Conservation (phyloP, 306 rosid genomes). For the Dalbergia oliveri region DNA sequence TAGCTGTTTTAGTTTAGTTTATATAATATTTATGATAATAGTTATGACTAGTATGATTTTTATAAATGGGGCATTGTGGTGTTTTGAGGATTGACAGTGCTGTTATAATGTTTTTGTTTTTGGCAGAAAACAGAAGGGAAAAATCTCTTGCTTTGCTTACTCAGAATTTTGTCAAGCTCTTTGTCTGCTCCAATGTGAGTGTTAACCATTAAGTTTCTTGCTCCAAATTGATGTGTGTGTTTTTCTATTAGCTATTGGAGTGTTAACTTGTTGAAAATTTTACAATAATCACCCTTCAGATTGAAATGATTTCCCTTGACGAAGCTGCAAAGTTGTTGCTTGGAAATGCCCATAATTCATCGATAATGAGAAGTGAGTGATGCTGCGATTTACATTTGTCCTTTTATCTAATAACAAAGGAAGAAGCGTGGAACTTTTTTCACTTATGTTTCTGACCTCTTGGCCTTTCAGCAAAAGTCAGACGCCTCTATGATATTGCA, state of each 20-base stretch:
- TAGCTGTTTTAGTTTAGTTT: background rate
- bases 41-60: constrained; percentile 8
- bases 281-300: constrained; percentile 45
- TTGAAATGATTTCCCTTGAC: constrained; percentile 72
- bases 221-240: background rate
- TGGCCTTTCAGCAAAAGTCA: constrained; percentile 73
- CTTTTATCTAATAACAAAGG: constrained; percentile 3
- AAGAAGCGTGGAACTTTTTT: constrained; percentile 29
- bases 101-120: constrained; percentile 5
- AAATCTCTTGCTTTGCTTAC: constrained; percentile 81
- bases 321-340: constrained; percentile 81
- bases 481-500: constrained; percentile 88
- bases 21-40: background rate
- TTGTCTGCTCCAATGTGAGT: constrained; percentile 77
- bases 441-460: constrained; percentile 14
- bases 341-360: constrained; percentile 61
- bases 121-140: constrained; percentile 76
- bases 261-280: constrained; percentile 24
- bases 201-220: background rate
- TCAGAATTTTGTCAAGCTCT: constrained; percentile 89
- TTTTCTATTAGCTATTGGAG: background rate
- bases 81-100: constrained; percentile 15
- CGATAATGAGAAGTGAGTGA: constrained; percentile 86
- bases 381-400: background rate
- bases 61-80: background rate